Base-by-base conservation (phyloP, 208 protist species). In the Borovskyia barvae region DNA sequence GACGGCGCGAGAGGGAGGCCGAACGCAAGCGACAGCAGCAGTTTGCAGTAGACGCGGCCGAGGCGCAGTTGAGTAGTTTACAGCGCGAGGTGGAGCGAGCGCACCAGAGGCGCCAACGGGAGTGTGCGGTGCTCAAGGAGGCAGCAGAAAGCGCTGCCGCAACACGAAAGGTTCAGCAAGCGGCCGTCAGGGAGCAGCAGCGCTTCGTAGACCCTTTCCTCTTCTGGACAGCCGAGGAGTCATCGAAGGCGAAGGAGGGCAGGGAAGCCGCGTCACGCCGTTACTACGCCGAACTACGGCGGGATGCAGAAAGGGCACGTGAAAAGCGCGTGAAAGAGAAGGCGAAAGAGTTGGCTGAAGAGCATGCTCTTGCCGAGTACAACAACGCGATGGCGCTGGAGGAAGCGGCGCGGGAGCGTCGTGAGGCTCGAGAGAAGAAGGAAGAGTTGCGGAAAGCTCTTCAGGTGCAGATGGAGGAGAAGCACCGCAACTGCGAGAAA, bases 301-400 rank as follows among this genome's bases (percentile, higher is more conserved):
- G 61, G 17, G 57, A 70, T 48, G 74, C 57, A 0, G 62, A 75
- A 47, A 48, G 72, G 46, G 72, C 58, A 41, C 59, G 52, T 20
- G 51, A 45, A 26, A 30, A 37, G 14, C 40, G 50, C 12, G 40
- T 29, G 22, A 17, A 20, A 3, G 47, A 71, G 28, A 32, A 47
- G 3, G 49, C 49, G 42, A 42, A 7, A 22, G 65, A 77, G 29
- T 35, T 37, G 57, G 60, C 55, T 17, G 22, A 55, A 5, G 66
- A 47, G 25, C 54, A 48, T 14, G 63, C 63, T 2, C 25, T 70
- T 22, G 28, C 63, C 7, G 63, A 55, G 39, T 70, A 51, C 39
- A 55, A 70, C 50, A 50, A 36, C 3, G 48, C 29, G 15, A 36
- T 29, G 48, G 63, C 63, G 11, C 25, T 46, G 32, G 72, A 47